Evolutionary conservation across 1,284 basidiomycete genomes (phyloP).

Genomic region (Apiotrichum porosum): DNA sequence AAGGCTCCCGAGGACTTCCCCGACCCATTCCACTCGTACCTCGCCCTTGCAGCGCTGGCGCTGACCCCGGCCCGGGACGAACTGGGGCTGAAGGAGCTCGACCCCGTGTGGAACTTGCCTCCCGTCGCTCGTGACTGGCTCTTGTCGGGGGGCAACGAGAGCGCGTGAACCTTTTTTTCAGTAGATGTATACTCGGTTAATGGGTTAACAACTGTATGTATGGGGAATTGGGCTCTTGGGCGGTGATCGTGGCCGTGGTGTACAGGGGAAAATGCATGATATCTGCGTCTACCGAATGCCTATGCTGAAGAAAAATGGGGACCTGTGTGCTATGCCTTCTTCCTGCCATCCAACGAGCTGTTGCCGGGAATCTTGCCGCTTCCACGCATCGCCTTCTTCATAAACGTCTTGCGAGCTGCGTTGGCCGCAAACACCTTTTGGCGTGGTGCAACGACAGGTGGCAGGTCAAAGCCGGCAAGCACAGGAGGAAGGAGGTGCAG

Average conservation of each 20-base stretch:
- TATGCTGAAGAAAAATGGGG: too few species aligned
- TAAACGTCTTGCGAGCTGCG: constrained; percentile 21
- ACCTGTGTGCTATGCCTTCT: too few species aligned
- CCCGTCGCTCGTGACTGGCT: constrained; percentile 63
- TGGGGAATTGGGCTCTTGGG: too few species aligned
- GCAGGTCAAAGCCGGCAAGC: constrained; percentile 15
- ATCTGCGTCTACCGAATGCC: too few species aligned
- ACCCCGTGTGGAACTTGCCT: constrained; percentile 66
- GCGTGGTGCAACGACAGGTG: constrained; percentile 24
- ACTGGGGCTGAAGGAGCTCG: constrained; percentile 60
- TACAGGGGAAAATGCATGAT: not conserved
- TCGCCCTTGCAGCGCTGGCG: constrained; percentile 73
- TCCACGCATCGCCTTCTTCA: constrained; percentile 32
- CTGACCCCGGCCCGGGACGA: constrained; percentile 54
- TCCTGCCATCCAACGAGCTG: constrained; percentile 28
- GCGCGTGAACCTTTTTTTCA: too few species aligned
- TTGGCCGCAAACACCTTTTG: constrained; percentile 1
- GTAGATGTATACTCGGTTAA: too few species aligned
- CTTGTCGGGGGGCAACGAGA: constrained; percentile 31
- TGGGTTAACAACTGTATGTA: too few species aligned
- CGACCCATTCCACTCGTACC: constrained; percentile 89
- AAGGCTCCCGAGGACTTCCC: constrained; percentile 73
- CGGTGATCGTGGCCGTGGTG: too few species aligned
- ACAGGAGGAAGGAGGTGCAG: constrained; percentile 24
- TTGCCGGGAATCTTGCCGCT: constrained; percentile 29